Conservation (phyloP, 345 rosid genomes). For the Rhizophora mangle region DNA sequence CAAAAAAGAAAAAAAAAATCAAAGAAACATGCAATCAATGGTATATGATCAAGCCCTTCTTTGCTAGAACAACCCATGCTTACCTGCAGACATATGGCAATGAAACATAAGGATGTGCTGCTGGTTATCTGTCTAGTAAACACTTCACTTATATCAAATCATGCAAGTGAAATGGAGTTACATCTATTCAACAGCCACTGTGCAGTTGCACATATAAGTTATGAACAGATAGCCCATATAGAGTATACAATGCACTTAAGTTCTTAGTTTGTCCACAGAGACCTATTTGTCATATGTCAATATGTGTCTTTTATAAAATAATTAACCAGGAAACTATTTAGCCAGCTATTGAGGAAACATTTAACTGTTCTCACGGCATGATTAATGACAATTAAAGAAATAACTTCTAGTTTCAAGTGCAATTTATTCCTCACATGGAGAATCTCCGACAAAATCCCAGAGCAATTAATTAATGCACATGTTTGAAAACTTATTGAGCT, state of each 20-base stretch:
- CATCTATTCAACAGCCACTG: too few relatives aligned
- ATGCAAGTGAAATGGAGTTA: too few relatives aligned
- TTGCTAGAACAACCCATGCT: not conserved
- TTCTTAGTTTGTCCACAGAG: not conserved
- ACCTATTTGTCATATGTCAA: not conserved
- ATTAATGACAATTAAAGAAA: not conserved
- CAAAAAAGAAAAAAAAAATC: not conserved
- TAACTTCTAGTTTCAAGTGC: not conserved
- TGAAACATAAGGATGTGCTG: too few relatives aligned
- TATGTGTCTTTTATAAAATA: not conserved
- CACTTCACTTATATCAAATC: too few relatives aligned
- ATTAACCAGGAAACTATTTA: not conserved
- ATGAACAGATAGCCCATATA: not conserved
- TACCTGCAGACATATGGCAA: not conserved
- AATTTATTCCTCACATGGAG: not conserved
- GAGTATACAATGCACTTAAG: not conserved
- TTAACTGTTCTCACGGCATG: not conserved
- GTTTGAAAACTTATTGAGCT: conserved; percentile 11
- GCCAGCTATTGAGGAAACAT: not conserved
- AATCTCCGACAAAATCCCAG: too few relatives aligned
- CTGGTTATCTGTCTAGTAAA: too few relatives aligned
- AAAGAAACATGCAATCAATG: not conserved
- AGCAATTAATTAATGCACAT: not conserved
- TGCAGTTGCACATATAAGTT: too few relatives aligned
- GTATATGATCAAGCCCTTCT: not conserved